Conservation (phyloP, 805 yeast species). For the Candida manassasensis region DNA sequence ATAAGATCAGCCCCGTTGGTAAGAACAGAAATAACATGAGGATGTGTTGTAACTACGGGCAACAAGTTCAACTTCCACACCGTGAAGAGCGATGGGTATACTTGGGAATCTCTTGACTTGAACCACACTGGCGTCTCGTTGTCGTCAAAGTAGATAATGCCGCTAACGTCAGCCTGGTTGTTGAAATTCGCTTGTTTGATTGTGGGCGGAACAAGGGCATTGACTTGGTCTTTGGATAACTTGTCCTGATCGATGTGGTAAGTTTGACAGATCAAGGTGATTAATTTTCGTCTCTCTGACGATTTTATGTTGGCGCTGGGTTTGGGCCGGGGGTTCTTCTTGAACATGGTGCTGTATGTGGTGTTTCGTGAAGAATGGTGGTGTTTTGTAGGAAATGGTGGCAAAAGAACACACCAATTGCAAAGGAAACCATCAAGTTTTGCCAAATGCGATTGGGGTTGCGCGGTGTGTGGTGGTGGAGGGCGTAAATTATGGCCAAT, state of each 20-base stretch:
- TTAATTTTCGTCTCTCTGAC: conserved; percentile 65
- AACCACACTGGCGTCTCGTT: conserved; percentile 72
- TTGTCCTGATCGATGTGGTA: conserved; percentile 37
- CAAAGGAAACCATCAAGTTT: too few species aligned
- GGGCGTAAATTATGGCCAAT: too few species aligned
- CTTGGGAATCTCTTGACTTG: conserved; percentile 47
- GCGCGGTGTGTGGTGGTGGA: too few species aligned
- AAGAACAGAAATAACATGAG: conserved; percentile 65
- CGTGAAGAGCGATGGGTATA: conserved; percentile 69
- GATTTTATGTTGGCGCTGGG: conserved; percentile 76
- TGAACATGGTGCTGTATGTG: conserved; percentile 51
- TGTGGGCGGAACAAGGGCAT: conserved; percentile 44
- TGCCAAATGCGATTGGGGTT: too few species aligned
- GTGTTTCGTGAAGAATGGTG: too few species aligned
- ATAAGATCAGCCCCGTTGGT: conserved; percentile 76
- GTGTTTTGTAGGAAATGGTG: too few species aligned
- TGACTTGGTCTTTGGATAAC: conserved; percentile 39
- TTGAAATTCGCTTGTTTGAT: conserved; percentile 63
- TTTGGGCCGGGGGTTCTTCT: conserved; percentile 57
- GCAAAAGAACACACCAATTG: too few species aligned
- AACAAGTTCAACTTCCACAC: conserved; percentile 66
- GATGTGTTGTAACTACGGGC: conserved; percentile 69
- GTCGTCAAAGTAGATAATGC: conserved; percentile 61
- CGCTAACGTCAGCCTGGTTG: conserved; percentile 47
- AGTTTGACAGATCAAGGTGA: conserved; percentile 36